Percentiles rank a stretch among this genome's conserved stretches.
phyloP scores from a whole-genome alignment of 179 eudicot genomes.

The Drosera spatulata region DNA sequence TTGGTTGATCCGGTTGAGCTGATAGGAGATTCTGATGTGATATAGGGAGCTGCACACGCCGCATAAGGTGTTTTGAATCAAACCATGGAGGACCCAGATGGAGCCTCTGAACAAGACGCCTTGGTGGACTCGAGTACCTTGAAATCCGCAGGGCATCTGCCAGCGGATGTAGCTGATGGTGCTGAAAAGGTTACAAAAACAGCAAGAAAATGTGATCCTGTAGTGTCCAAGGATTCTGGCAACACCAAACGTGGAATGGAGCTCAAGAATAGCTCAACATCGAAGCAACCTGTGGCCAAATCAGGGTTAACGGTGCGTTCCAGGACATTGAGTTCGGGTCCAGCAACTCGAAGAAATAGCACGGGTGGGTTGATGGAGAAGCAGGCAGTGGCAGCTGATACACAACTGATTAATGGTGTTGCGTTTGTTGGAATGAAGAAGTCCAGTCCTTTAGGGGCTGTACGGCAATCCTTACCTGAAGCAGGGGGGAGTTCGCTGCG shows the following conservation, averaged over 20 bases:
- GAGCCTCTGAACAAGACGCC: constrained; percentile 15
- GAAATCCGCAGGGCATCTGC: constrained; percentile 14
- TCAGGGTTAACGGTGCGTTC: constrained; percentile 30
- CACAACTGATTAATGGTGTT: constrained; percentile 16
- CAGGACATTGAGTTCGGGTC: constrained; percentile 27
- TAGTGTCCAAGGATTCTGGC: constrained; percentile 19
- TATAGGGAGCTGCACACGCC: background rate
- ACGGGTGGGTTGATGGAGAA: constrained; percentile 61
- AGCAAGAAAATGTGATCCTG: constrained; percentile 12
- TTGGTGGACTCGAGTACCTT: constrained; percentile 10
- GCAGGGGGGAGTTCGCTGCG: constrained; percentile 31
- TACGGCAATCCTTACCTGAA: constrained; percentile 70
- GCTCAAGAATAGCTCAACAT: constrained; percentile 15
- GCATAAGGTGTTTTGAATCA: constrained; percentile 1
- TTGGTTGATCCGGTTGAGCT: too few relatives aligned
- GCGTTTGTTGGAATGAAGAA: constrained; percentile 18
- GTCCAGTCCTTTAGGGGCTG: constrained; percentile 24
- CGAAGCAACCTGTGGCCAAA: constrained; percentile 27
- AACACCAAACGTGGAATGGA: constrained; percentile 28
- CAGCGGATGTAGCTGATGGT: constrained; percentile 10
- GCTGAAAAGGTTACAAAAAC: constrained; percentile 18
- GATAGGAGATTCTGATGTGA: background rate
- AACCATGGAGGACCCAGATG: constrained; percentile 31
- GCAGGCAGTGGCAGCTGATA: constrained; percentile 22
- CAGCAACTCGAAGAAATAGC: constrained; percentile 59